Conservation (phyloP, 352 stramenopile species). For the Albugo candida region DNA sequence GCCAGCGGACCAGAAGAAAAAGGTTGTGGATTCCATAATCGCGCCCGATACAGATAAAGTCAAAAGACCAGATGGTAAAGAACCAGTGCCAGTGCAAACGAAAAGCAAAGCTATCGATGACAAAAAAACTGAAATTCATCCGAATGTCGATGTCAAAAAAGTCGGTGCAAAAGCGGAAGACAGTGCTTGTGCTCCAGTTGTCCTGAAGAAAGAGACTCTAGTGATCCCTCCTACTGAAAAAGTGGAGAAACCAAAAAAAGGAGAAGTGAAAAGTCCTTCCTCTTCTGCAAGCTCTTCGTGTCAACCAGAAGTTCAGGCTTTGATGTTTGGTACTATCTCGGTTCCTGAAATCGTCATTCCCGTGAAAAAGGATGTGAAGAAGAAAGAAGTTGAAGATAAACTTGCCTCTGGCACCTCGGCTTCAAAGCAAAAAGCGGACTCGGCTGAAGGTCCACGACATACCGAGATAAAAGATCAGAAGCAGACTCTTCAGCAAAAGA, state of each 20-base stretch:
- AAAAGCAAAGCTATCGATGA: conserved; percentile 8
- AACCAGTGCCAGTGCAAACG: conserved; percentile 5
- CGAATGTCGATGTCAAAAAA: too few relatives aligned
- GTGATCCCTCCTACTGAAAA: too few relatives aligned
- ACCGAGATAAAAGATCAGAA: not conserved
- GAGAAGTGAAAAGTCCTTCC: too few relatives aligned
- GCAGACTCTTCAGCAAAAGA: not conserved
- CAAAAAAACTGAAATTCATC: not conserved
- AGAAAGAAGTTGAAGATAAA: conserved; percentile 4
- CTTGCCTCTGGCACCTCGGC: not conserved
- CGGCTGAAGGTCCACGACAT: conserved; percentile 1
- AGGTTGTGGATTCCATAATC: not conserved
- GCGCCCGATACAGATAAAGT: conserved; percentile 6
- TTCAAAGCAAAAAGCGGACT: not conserved
- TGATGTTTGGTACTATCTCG: not conserved
- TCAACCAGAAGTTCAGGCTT: not conserved
- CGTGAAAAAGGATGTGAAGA: not conserved
- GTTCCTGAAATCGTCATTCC: not conserved
- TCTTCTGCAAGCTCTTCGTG: not conserved
- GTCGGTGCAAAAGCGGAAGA: too few relatives aligned
- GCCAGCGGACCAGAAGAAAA: conserved; percentile 5
- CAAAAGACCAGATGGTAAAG: conserved; percentile 10
- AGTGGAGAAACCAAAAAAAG: not conserved
- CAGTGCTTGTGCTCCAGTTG: too few relatives aligned
- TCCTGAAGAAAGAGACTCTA: too few relatives aligned